These are phyloP conservation scores for Cryptococcus deneoformans DNA, from an alignment of 1,284 basidiomycete genomes.

Conservation along the genomic window DNA sequence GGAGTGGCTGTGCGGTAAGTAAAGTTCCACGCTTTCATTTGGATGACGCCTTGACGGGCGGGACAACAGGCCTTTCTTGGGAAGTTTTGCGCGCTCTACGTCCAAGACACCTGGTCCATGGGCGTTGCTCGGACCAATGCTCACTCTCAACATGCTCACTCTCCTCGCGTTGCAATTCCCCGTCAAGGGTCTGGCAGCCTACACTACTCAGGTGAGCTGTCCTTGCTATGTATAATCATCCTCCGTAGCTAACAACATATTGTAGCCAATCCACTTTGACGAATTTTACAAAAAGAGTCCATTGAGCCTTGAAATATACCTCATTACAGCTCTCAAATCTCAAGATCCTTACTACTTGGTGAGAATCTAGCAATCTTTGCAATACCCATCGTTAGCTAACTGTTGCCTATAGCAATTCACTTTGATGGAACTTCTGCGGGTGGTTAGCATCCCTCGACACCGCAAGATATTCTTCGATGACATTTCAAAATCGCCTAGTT, in stretches of 20 bases:
- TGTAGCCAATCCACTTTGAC: conserved; percentile 37
- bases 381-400: not conserved
- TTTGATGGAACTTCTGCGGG: conserved; percentile 41
- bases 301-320: conserved; percentile 32
- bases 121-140: conserved; percentile 25
- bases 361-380: conserved; percentile 5
- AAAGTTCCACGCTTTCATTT: not conserved
- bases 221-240: not conserved
- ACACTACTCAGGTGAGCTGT: conserved; percentile 31
- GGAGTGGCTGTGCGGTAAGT: conserved; percentile 18
- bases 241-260: conserved; percentile 1
- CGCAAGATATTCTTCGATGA: conserved; percentile 37
- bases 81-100: conserved; percentile 36
- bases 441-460: conserved; percentile 22
- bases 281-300: conserved; percentile 34
- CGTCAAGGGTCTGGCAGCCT: conserved; percentile 29
- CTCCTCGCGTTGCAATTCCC: conserved; percentile 17
- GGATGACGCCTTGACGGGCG: not conserved
- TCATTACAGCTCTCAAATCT: conserved; percentile 34
- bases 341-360: conserved; percentile 34
- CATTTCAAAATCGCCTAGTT: conserved; percentile 23
- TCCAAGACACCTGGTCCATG: conserved; percentile 20
- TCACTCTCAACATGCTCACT: conserved; percentile 23
- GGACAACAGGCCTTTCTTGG: conserved; percentile 29
- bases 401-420: conserved; percentile 33